These are phyloP conservation scores for Cryptosporidium ubiquitum DNA, from an alignment of 169 alveolate genomes.

Conservation along the genomic window DNA sequence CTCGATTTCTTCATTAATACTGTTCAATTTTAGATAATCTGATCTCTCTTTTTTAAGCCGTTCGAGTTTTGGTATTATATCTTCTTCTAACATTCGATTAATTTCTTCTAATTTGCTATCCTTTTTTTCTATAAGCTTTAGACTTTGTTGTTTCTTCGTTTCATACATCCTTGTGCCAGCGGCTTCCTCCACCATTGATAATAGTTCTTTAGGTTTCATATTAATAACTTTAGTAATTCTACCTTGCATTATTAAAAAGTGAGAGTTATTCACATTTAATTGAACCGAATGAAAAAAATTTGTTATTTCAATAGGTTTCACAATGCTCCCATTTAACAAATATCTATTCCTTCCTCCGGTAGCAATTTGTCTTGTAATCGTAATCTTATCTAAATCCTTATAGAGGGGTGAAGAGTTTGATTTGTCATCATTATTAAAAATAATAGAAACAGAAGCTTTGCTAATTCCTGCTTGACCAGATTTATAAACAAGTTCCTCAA, in stretches of 20 bases:
- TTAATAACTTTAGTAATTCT: constrained; percentile 96
- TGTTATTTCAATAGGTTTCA: constrained; percentile 92
- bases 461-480: constrained; percentile 99
- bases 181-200: constrained; percentile 97
- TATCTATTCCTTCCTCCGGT: constrained; percentile 95
- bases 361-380: constrained; percentile 93
- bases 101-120: constrained; percentile 91
- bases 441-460: constrained; percentile 96
- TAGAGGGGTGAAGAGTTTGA: constrained; percentile 87
- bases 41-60: constrained; percentile 86
- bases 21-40: constrained; percentile 74
- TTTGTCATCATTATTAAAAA: constrained; percentile 90
- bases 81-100: constrained; percentile 88
- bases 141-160: constrained; percentile 92
- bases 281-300: constrained; percentile 93
- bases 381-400: constrained; percentile 86
- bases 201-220: constrained; percentile 96
- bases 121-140: constrained; percentile 90
- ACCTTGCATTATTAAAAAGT: constrained; percentile 98
- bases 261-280: constrained; percentile 98
- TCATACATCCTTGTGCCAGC: constrained; percentile 97
- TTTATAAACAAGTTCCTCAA: constrained; percentile 97
- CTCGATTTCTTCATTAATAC: constrained; percentile 75
- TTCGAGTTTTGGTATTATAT: constrained; percentile 90
- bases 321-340: constrained; percentile 94